phyloP scores from a whole-genome alignment of 768 basidiomycete genomes.

The Tulasnella sp. region DNA sequence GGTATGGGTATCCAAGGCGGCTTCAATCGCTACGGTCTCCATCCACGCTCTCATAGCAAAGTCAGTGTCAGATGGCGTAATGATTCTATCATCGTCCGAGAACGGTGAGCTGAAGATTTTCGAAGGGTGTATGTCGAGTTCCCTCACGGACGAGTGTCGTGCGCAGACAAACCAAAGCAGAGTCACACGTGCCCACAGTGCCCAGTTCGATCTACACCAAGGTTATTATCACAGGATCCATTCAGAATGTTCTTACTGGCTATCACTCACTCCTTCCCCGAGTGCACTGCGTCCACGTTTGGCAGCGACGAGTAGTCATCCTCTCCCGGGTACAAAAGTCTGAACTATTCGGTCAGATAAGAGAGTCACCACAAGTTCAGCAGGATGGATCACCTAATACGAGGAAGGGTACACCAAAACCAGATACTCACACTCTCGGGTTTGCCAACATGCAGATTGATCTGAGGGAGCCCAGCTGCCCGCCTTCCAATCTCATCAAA shows the following conservation, averaged over 20 bases:
- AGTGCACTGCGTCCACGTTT: background rate
- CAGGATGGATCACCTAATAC: too few species aligned
- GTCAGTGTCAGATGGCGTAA: background rate
- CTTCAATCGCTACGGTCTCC: slow-evolving; percentile 11
- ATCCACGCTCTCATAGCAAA: slow-evolving; percentile 10
- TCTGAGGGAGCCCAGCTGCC: slow-evolving; percentile 2
- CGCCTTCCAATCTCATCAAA: slow-evolving; percentile 1
- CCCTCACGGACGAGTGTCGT: background rate
- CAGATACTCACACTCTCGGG: slow-evolving; percentile 17
- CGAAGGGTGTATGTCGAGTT: background rate
- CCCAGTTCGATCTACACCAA: slow-evolving; percentile 1
- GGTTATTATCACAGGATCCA: background rate
- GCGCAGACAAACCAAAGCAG: slow-evolving; percentile 9
- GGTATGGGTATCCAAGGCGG: background rate
- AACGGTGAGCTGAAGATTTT: background rate
- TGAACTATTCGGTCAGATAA: background rate
- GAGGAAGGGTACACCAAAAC: too few species aligned
- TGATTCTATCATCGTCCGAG: background rate
- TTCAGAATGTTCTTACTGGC: background rate
- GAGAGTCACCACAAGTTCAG: too few species aligned
- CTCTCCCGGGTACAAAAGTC: slow-evolving; percentile 15
- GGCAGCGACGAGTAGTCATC: slow-evolving; percentile 4
- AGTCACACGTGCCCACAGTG: background rate
- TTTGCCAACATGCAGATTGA: slow-evolving; percentile 9
- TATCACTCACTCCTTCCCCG: slow-evolving; percentile 11